Base-by-base conservation (phyloP, 306 rosid genomes). In the Sechiopsis laciniata region DNA sequence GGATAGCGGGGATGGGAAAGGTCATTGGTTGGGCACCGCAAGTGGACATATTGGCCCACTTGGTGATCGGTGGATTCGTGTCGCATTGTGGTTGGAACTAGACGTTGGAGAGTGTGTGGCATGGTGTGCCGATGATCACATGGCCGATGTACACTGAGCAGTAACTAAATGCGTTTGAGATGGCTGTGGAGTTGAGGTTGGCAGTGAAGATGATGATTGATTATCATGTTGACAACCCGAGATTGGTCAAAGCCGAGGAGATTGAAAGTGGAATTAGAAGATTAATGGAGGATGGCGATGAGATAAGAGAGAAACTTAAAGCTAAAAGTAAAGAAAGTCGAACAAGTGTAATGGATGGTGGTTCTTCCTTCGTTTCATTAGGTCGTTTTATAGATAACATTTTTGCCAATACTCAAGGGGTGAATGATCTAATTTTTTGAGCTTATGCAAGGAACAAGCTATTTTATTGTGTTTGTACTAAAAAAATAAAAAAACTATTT, bases 21-120 rank as follows among this genome's bases (percentile, higher is more conserved):
- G 42, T 73, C 0, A 66, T 73, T 5, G 78, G 81, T 0, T 77
- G 84, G 84, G 80, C 78, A 0, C 81, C 81, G 0, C 81, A 81
- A 16, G 55, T 29, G 60, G 73, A 21, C 0, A 53, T 81, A 1
- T 14, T 81, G 0, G 75, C 73, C 2, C 81, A 81, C 22, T 58
- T 55, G 0, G 68, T 76, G 3, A 7, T 29, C 3, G 81, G 84
- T 53, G 84, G 76, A 19, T 81, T 77, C 4, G 66, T 81, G 5
- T 81, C 84, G 0, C 84, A 81, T 15, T 77, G 81, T 10, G 76
- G 84, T 3, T 81, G 79, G 84, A 81, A 77, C 26, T 81, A 78
- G 2, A 46, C 29, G 7, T 2, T 77, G 26, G 78, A 81, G 35
- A 77, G 84, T 6, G 0, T 77, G 0, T 81, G 84, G 81, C 5